phyloP scores from a whole-genome alignment of 2,329 filamentous ascomycete species.

The Fusarium temperatum region DNA sequence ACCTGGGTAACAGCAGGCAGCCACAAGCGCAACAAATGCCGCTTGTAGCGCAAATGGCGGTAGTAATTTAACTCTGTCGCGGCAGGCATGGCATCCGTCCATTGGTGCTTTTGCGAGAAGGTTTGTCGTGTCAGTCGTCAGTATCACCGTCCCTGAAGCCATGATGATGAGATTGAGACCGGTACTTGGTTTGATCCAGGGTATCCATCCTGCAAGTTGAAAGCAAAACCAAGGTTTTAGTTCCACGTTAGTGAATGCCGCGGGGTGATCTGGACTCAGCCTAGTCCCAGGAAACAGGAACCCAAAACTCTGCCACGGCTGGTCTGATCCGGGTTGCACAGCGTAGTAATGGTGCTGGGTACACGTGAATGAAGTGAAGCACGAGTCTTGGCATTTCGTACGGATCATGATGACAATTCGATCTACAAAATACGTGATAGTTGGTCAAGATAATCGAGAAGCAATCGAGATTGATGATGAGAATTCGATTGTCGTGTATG shows the following conservation, averaged over 20 bases:
- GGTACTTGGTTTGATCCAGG: constrained; percentile 3
- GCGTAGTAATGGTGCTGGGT: background rate
- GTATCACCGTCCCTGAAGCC: background rate
- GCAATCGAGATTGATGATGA: constrained; percentile 10
- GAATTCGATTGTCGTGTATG: background rate
- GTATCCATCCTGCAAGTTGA: background rate
- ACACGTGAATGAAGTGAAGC: background rate
- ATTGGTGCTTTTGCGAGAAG: background rate
- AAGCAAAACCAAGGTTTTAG: constrained; percentile 9
- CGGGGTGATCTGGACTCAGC: constrained; percentile 26
- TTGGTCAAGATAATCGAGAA: constrained; percentile 5
- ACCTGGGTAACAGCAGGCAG: background rate
- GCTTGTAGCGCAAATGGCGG: constrained; percentile 2
- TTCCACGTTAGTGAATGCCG: constrained; percentile 28
- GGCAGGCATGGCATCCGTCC: background rate
- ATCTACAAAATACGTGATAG: constrained; percentile 5
- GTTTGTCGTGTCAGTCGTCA: background rate
- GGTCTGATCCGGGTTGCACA: background rate
- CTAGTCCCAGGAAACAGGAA: constrained; percentile 11
- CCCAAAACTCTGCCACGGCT: constrained; percentile 13
- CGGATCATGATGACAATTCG: constrained; percentile 1
- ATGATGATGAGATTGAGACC: background rate
- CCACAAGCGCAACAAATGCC: background rate
- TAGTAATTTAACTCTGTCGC: background rate
- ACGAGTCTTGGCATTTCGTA: background rate